Base-by-base conservation (phyloP, 2,329 filamentous ascomycete species). In the Curvularia verruculosa region DNA sequence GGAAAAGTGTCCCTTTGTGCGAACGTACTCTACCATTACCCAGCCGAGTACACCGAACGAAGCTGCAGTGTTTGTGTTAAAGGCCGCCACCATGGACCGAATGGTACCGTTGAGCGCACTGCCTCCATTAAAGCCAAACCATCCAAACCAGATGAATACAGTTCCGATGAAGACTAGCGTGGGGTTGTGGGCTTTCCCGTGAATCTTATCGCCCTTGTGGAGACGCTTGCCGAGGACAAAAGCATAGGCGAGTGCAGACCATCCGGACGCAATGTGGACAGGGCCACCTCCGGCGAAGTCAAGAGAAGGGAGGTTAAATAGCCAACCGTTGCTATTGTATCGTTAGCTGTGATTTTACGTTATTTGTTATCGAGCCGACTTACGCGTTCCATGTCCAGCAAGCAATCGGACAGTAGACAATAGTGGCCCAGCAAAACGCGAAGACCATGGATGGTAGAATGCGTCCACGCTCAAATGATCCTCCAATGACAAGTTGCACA, bases 331-430 rank as follows among this genome's bases (percentile, higher is more conserved):
- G 4, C 58, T 56, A 45, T 40, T 9, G 19, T 6, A 31, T 8
- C 8, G 18, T 60, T 34, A 62, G 56, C 15, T 8, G 8, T 15
- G 18, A 15, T 24, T 9, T 13, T 31, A 1, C 26, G 10, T 29
- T 3, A 18, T 19, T 9, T 23, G 5, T 10, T 21, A 15, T 19
- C 6, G 15, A 2, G 23, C n/a, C 13, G 1, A 47, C 39, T 31
- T 84, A n/a, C 49, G 81, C 68, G 65, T 89, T 89, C 87, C 87
- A 89, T 3, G 85, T 87, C 85, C 86, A 88, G 75, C 83, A 86
- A 0, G 86, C 86, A 34, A 88, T 82, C 0, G 83, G 82, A 62
- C 81, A 88, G 73, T 88, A 88, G 2, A 88, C 86, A 52, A 88
- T 80, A 0, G 86, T 88, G 0, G 85, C 84, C 86, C 86, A 88